Evolutionary conservation across 345 rosid species (phyloP).

Genomic region (Diplotaxis tenuifolia): DNA sequence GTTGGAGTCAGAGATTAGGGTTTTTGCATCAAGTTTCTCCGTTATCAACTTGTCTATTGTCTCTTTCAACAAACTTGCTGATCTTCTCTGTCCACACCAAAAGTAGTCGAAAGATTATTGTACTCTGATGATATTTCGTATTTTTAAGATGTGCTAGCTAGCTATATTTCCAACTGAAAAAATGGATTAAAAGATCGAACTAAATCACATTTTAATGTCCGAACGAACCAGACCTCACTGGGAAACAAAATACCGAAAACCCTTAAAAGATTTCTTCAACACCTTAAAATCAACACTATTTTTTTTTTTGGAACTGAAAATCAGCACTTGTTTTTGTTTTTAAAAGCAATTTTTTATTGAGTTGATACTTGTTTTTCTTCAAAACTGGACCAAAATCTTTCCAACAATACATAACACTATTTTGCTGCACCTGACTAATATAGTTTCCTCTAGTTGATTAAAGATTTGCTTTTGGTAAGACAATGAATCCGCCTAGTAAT

Average conservation of each 20-base stretch:
- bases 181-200: neutral
- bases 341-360: neutral
- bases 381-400: neutral
- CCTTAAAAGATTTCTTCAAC: neutral
- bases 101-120: neutral
- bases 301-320: no score
- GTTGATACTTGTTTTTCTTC: neutral
- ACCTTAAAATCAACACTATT: neutral
- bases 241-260: neutral
- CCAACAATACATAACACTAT: neutral
- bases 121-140: neutral
- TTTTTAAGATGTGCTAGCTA: neutral
- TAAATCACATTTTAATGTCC: neutral
- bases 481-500: conserved; percentile 9
- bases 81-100: conserved; percentile 42
- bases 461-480: conserved; percentile 11
- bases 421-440: neutral
- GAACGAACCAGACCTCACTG: neutral
- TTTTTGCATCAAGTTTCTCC: conserved; percentile 43
- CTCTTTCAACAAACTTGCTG: conserved; percentile 39
- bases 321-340: neutral
- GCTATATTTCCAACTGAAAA: neutral
- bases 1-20: conserved; percentile 38
- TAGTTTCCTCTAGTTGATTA: neutral
- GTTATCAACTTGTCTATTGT: conserved; percentile 43